Evolutionary conservation across 73 alveolate species (phyloP), one percentile per base, ranked within the genome.

Genomic region (Uronychia setigera): DNA sequence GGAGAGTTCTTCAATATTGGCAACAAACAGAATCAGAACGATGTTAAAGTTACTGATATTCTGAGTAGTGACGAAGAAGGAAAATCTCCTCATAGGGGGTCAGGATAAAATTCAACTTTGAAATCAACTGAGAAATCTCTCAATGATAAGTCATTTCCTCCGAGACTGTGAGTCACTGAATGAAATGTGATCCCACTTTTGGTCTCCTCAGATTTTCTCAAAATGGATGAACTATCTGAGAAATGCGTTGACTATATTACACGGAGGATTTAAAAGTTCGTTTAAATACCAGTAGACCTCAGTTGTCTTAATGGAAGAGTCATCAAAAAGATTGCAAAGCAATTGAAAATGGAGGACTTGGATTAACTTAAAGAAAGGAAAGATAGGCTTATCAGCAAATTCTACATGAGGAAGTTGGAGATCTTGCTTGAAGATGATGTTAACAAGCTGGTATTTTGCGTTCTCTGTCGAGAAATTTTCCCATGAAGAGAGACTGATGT

Each of bases 281-380:
- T 90, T 13, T n/a, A 79, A 59, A 80, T 85, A 29, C 92, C 93
- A 0, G 83, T 83, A 29, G 93, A 93, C 59, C 35, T 87, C 83
- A 83, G 92, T 76, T 84, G 95, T 60, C 87, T 90, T 67, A 89
- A 92, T 33, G 58, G 76, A 9, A 60, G 67, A 46, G 19, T 46
- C 19, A 46, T 46, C 67, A 80, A 58, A 35, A 32, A 35, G 46
- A 25, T 80, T 26, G 87, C 87, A n/a, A 58, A 80, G 32, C 19
- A 31, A 29, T 14, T 80, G 14, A 32, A 27, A n/a, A 32, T 46
- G 25, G 79, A 80, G 58, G 46, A 30, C 0, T 29, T 80, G 0
- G 87, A 80, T 32, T 29, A 58, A n/a, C 29, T 57, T 13, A 80
- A 27, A 33, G 87, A 80, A 0, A 32, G 80, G 28, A 80, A 80